A percentile compares a stretch with the other conserved stretches of the same genome.
Evolutionary conservation across 2,329 filamentous ascomycete species (phyloP).

Genomic region (Diplodia corticola): DNA sequence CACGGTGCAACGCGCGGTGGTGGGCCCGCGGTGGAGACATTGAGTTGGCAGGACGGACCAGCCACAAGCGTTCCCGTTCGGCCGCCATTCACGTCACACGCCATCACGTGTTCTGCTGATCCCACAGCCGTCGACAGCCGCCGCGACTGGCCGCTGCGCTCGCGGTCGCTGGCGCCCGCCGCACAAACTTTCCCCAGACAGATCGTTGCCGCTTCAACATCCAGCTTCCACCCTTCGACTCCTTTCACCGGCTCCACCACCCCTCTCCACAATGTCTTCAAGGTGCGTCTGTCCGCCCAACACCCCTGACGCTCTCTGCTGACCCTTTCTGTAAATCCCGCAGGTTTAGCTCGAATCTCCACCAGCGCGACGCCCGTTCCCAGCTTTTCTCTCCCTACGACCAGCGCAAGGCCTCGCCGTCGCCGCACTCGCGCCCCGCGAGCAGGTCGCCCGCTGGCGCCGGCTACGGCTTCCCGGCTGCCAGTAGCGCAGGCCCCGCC

Average conservation of each 20-base stretch:
- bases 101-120: neutral
- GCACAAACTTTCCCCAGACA: slow-evolving; percentile 21
- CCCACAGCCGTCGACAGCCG: too few species aligned
- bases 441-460: slow-evolving; percentile 24
- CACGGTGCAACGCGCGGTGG: neutral
- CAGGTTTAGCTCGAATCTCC: slow-evolving; percentile 28
- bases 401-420: slow-evolving; percentile 37
- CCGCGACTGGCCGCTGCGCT: neutral
- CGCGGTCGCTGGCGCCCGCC: slow-evolving; percentile 10
- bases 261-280: slow-evolving; percentile 18
- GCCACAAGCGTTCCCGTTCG: slow-evolving; percentile 4
- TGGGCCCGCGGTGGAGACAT: slow-evolving; percentile 9
- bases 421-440: slow-evolving; percentile 31
- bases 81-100: slow-evolving; percentile 7
- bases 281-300: neutral
- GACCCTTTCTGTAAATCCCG: neutral
- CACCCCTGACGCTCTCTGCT: neutral
- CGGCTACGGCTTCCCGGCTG: slow-evolving; percentile 17
- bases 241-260: slow-evolving; percentile 12
- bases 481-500: slow-evolving; percentile 25
- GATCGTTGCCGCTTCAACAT: slow-evolving; percentile 21
- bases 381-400: slow-evolving; percentile 46
- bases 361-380: slow-evolving; percentile 33
- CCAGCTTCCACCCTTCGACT: neutral
- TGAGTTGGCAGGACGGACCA: slow-evolving; percentile 9